Evolutionary conservation across 495 filamentous ascomycete species (phyloP), one percentile per base, ranked within the genome.

Genomic region (Neurospora sp.): DNA sequence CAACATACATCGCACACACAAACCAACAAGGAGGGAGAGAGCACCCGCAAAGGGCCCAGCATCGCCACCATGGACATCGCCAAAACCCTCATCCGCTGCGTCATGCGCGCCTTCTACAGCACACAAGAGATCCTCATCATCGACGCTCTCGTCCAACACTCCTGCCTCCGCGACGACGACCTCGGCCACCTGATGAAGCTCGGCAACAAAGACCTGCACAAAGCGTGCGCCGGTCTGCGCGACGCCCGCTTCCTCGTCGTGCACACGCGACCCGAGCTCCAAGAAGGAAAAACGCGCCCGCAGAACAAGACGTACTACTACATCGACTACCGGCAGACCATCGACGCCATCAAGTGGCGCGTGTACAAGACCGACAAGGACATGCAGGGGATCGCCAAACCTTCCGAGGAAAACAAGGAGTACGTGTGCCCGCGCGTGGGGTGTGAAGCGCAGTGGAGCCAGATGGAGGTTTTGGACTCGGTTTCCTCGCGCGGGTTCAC

Each of bases 331-430:
- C 93, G 95, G 70, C 92, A 92, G 44, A 92, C 94, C 71, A 92
- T 99, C 80, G 96, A 99, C 81, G 94, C 94, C 16, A 94, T 97
- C 84, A 99, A 99, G 78, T 99, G 91, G 84, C 91, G 93, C 75
- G 90, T 97, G 70, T 93, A 93, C 79, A 88, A 89, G 69, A 84
- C 97, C 72, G 93, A 93, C 70, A 91, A 93, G 78, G 89, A 89
- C 27, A 93, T 98, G 74, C 93, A 97, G 79, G 87, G 88, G 16
- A 90, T 91, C 72, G 91, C 92, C 71, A 90, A 90, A 39, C 93
- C 93, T 2, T 89, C 87, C 38, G 88, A 90, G 39, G 96, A 98
- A 79, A 89, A 91, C 76, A 97, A 97, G 81, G 95, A 97, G 78
- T 97, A 92, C 75, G 89, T 89, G 47, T 99, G 96, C 80, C 84